These are phyloP conservation scores for Kockovaella imperatae DNA, from an alignment of 768 basidiomycete genomes.

Conservation along the genomic window DNA sequence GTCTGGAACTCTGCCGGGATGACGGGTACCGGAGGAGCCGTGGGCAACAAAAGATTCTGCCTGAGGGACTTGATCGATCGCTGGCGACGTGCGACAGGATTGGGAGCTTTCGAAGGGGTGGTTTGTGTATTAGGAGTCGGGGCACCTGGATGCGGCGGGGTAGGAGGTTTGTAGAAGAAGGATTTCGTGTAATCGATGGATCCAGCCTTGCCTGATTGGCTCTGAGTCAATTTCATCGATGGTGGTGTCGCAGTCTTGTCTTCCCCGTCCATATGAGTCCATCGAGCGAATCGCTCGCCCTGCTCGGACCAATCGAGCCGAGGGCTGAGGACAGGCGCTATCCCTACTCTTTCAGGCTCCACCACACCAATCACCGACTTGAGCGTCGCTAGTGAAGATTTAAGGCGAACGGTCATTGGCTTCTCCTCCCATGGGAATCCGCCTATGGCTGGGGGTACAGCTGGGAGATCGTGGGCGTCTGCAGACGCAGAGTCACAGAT, in stretches of 20 bases:
- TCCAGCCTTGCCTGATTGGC: too few species aligned
- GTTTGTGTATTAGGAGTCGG: neutral
- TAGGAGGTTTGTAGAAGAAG: slow-evolving; percentile 43
- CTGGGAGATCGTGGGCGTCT: slow-evolving; percentile 38
- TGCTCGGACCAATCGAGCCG: slow-evolving; percentile 24
- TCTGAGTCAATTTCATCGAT: too few species aligned
- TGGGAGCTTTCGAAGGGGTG: neutral
- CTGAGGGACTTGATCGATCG: slow-evolving; percentile 41
- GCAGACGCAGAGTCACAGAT: slow-evolving; percentile 37
- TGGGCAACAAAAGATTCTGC: slow-evolving; percentile 25
- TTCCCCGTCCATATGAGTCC: slow-evolving; percentile 6
- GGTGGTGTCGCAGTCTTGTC: neutral
- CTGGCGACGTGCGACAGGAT: slow-evolving; percentile 9
- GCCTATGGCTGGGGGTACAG: slow-evolving; percentile 17
- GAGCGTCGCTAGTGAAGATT: slow-evolving; percentile 22
- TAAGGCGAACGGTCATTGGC: slow-evolving; percentile 5
- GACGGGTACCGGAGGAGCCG: slow-evolving; percentile 22
- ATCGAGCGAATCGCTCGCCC: slow-evolving; percentile 27
- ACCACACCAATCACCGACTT: slow-evolving; percentile 8
- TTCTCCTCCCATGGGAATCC: neutral
- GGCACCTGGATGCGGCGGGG: slow-evolving; percentile 19
- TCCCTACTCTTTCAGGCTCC: neutral
- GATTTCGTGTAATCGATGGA: slow-evolving; percentile 38
- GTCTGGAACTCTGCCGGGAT: slow-evolving; percentile 8
- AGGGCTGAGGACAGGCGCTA: slow-evolving; percentile 11